Percentiles rank a stretch among this genome's conserved stretches.
Conservation (phyloP, 768 basidiomycete genomes). For the Naganishia kalamii region DNA sequence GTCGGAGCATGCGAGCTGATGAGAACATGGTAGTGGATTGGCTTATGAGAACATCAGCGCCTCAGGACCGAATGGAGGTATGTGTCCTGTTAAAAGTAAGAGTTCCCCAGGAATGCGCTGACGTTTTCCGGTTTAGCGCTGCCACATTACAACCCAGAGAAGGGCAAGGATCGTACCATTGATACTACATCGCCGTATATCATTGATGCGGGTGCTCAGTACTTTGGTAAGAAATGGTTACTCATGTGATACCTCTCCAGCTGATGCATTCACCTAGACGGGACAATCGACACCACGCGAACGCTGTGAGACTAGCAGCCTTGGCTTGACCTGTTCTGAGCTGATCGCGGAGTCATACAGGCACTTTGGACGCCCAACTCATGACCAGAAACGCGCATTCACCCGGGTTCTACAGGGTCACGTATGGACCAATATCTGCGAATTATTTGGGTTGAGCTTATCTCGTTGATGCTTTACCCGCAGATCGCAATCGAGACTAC, state of each 20-base stretch:
- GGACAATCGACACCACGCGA: conserved; percentile 60
- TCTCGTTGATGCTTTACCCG: conserved; percentile 26
- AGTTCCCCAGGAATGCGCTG: neutral
- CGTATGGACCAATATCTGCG: conserved; percentile 51
- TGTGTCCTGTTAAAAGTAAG: conserved; percentile 31
- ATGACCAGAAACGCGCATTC: conserved; percentile 81
- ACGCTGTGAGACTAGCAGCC: conserved; percentile 34
- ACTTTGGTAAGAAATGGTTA: conserved; percentile 32
- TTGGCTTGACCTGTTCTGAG: neutral
- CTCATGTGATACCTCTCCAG: neutral
- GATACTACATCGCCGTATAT: conserved; percentile 76
- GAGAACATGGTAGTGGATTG: conserved; percentile 64
- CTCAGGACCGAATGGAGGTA: conserved; percentile 75
- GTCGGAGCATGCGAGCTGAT: conserved; percentile 67
- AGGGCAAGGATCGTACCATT: conserved; percentile 63
- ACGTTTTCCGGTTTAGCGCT: conserved; percentile 53
- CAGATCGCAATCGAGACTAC: conserved; percentile 86
- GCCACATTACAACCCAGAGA: conserved; percentile 82
- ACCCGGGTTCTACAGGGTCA: conserved; percentile 95
- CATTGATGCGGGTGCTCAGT: conserved; percentile 76
- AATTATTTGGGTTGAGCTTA: conserved; percentile 25
- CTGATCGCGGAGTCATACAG: conserved; percentile 55
- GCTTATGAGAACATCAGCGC: conserved; percentile 89
- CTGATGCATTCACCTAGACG: conserved; percentile 56
- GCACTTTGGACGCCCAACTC: conserved; percentile 77